Base-by-base conservation (phyloP, 2,329 filamentous ascomycete genomes). In the Diaporthe batatas region DNA sequence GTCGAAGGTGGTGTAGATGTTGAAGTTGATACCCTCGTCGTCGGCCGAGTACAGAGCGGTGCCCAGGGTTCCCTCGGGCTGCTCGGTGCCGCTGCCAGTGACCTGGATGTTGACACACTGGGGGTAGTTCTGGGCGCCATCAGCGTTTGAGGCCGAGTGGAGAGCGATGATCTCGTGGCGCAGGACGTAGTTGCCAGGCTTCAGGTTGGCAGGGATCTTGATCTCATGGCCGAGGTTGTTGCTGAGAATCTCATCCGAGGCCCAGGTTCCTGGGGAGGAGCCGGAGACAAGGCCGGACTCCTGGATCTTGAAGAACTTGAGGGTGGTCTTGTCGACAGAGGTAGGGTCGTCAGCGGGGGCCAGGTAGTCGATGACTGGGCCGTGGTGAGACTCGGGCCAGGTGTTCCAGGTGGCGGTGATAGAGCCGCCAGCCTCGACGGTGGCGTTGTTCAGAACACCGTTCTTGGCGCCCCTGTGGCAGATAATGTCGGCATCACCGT, bases 221-320 rank as follows among this genome's bases (percentile, higher is more conserved):
- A 86, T 81, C 62, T 83, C 81, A 80, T 83, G 85, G 75, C 81
- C 82, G 76, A 82, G 79, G 77, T 82, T 82, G 80, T 85, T 84
- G 58, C 77, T 77, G 72, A 86, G 82, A 74, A 88, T 78, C 71
- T 81, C 78, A 76, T 90, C 87, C 47, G 86, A 79, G 70, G 86
- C 89, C 88, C 89, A 91, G 57, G 79, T 80, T 18, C 86, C 86
- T 0, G 72, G 72, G 84, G 80, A 79, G 62, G 78, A 83, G 58
- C 81, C 83, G 74, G 82, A 78, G 73, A 87, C 81, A 75, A 90
- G 85, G 70, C 90, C 91, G 34, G 79, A 83, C 71, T 85, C 85
- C 49, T 87, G 85, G 73, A 92, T 91, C 86, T 93, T 93, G 86
- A 91, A 89, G 81, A 88, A 92, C 76, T 87, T 80, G 34, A 92